Percentiles rank a stretch among this genome's conserved stretches.
These are phyloP conservation scores for Mortierella sp. DNA, from an alignment of 371 early-diverging fungal species.

Conservation along the genomic window DNA sequence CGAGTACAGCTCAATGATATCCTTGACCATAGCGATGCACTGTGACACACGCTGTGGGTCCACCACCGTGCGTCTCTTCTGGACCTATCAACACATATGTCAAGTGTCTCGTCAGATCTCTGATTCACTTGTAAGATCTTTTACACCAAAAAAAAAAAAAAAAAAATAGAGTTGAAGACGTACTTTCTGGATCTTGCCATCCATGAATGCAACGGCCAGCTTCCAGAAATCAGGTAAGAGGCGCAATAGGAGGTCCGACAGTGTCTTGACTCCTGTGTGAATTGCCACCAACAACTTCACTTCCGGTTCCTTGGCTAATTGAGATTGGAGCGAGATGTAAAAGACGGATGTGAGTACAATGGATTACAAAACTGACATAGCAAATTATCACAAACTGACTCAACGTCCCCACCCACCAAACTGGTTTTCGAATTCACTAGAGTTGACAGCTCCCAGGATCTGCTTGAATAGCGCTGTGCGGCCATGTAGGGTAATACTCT, in stretches of 20 bases:
- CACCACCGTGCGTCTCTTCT: constrained; percentile 51
- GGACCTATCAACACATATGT: constrained; percentile 11
- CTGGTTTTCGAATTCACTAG: constrained; percentile 62
- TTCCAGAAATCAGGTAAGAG: constrained; percentile 96
- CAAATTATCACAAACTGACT: background rate
- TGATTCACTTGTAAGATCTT: background rate
- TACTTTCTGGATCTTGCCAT: constrained; percentile 81
- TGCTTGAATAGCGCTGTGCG: constrained; percentile 54
- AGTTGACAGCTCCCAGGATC: constrained; percentile 58
- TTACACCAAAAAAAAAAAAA: too few relatives aligned
- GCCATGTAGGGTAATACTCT: constrained; percentile 52
- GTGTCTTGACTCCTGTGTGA: constrained; percentile 75
- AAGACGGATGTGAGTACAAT: background rate
- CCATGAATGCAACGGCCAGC: constrained; percentile 86
- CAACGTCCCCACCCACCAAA: constrained; percentile 37
- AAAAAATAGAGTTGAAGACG: background rate
- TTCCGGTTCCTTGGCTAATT: constrained; percentile 66
- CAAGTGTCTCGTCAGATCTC: background rate
- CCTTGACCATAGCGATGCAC: constrained; percentile 84
- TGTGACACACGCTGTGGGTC: constrained; percentile 76
- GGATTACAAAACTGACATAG: background rate
- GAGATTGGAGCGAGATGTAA: background rate
- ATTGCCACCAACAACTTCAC: constrained; percentile 81
- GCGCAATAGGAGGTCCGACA: constrained; percentile 81
- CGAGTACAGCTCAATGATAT: constrained; percentile 77